Base-by-base conservation (phyloP, 306 rosid species). In the Prinsepia uniflora region DNA sequence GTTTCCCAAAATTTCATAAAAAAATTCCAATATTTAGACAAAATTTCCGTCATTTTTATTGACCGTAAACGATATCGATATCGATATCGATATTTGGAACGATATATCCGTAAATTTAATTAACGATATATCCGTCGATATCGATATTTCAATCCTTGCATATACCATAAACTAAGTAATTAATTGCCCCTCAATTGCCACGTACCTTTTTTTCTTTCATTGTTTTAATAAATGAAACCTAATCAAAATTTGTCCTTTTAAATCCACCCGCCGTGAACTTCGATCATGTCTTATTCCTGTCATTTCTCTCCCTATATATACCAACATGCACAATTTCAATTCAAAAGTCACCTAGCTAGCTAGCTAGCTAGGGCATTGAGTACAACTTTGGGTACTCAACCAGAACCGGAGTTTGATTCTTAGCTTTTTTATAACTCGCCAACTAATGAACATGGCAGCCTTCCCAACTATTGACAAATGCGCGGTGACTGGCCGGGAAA, bases 401-500 rank as follows among this genome's bases (percentile, higher is more conserved):
- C 36, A 30, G 36, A 30, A 30, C 3, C 36, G 4, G 36, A 1
- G 4, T 30, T 30, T 2, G 36, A 30, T 1, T 30, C 36, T 30
- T 3, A n/a, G 36, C 36, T 30, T 30, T 30, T 1, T 30, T 30
- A 2, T 30, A 30, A 30, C 36, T 30, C 36, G 36, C 4, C 36
- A 30, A 30, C 36, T 30, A 30, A 76, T 73, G 76, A 69, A 15
- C 6, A 18, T 0, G 3, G 14, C 74, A 11, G 15, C 64, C 0
- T 88, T 93, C 78, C 96, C 91, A 9, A 65, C 84, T 0, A 78
- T 90, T 5, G 75, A 74, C 53, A 84, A 83, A 69, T 93, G 98
- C 71, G 10, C 65, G 4, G 85, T 96, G 0, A 77, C 71, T 0
- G 96, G 87, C 3, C 76, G 96, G 5, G 96, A 93, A 61, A 85